Conservation (phyloP, 306 rosid genomes). For the Rosa chinensis region DNA sequence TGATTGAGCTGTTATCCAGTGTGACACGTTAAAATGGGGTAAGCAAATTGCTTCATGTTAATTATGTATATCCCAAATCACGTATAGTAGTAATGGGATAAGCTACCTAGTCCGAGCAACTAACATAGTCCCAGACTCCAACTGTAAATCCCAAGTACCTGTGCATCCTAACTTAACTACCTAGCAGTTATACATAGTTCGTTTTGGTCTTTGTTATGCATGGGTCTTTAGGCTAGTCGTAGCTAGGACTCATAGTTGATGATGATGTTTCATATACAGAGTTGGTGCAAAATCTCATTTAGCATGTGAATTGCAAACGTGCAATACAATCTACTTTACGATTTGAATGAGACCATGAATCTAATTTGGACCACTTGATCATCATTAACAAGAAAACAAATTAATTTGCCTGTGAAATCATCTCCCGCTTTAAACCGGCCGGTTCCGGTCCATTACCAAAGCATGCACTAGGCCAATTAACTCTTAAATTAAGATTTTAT, state of each 20-base stretch:
- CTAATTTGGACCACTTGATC: conserved; percentile 5
- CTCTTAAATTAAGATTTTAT: no score
- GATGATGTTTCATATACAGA: background rate
- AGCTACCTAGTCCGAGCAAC: background rate
- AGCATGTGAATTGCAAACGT: conserved; percentile 35
- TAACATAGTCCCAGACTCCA: background rate
- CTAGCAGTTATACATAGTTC: background rate
- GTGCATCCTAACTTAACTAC: background rate
- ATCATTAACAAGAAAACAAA: background rate
- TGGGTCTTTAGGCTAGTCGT: background rate
- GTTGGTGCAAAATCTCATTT: conserved; percentile 28
- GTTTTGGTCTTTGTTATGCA: background rate
- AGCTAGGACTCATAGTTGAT: background rate
- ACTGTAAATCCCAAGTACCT: background rate
- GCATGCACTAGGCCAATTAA: background rate
- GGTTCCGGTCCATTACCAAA: background rate
- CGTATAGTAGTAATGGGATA: no score
- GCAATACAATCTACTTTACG: conserved; percentile 17
- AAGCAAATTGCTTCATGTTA: background rate
- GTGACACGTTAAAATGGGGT: background rate
- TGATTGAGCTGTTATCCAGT: background rate
- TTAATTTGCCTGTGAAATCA: background rate
- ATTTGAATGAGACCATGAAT: conserved; percentile 4
- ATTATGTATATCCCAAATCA: no score
- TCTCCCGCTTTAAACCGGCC: background rate